Percentiles rank a stretch among this genome's conserved stretches.
phyloP scores from a whole-genome alignment of 139 green algal species.

The Ulvella scutata region DNA sequence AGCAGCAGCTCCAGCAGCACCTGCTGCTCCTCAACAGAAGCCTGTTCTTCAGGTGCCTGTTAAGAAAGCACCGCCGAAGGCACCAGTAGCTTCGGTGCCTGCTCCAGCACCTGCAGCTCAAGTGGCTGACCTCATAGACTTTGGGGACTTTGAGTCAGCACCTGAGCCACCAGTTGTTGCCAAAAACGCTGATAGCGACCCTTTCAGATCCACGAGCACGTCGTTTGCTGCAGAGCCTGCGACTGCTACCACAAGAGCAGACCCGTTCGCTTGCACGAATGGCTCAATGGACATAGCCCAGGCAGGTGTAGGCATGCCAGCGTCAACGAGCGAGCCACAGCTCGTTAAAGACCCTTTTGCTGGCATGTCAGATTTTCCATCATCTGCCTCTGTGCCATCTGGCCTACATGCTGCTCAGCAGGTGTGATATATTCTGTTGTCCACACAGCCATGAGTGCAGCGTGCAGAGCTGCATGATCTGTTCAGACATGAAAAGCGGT shows the following conservation, averaged over 20 bases:
- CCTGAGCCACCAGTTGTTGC: not conserved
- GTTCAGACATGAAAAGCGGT: no score
- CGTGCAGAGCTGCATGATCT: no score
- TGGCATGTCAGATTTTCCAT: no score
- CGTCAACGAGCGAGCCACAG: no score
- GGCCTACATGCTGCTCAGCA: no score
- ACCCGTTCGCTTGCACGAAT: not conserved
- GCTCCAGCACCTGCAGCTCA: not conserved
- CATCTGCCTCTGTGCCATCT: no score
- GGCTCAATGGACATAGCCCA: not conserved
- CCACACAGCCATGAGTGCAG: no score
- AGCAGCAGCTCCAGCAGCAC: not conserved
- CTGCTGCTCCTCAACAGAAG: not conserved
- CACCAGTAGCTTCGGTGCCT: not conserved
- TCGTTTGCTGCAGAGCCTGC: not conserved
- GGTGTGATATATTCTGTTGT: no score
- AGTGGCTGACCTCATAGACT: not conserved
- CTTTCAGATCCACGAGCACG: no score
- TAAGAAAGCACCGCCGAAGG: not conserved
- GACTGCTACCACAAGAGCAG: not conserved
- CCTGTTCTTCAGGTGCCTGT: not conserved
- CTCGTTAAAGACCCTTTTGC: no score
- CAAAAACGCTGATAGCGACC: no score
- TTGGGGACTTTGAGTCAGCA: not conserved
- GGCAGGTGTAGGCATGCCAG: no score